phyloP scores from a whole-genome alignment of 2,329 filamentous ascomycete species.

The Venturia aucupariae region DNA sequence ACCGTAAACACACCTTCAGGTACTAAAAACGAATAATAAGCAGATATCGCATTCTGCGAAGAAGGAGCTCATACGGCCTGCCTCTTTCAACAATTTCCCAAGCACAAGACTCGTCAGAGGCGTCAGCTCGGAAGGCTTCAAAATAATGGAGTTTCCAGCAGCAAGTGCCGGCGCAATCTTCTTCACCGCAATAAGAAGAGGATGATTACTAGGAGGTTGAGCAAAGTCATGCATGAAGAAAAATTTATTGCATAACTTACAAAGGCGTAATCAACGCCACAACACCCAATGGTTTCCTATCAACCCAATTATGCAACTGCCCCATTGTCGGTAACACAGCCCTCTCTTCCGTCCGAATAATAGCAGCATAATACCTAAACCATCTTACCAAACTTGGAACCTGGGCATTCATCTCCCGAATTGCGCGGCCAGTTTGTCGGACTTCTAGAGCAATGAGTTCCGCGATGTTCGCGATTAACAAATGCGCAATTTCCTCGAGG shows the following conservation, averaged over 20 bases:
- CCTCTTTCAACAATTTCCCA: conserved; percentile 57
- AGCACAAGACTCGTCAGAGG: conserved; percentile 50
- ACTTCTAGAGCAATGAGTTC: conserved; percentile 59
- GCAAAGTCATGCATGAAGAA: too few species aligned
- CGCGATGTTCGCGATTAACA: conserved; percentile 57
- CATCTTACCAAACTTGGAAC: conserved; percentile 55
- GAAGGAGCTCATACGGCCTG: conserved; percentile 41
- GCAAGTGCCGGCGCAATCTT: conserved; percentile 63
- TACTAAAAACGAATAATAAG: conserved; percentile 26
- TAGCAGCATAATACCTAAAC: conserved; percentile 49
- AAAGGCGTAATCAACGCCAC: conserved; percentile 69
- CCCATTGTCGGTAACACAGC: conserved; percentile 59
- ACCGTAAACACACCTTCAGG: conserved; percentile 71
- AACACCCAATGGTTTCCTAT: conserved; percentile 66
- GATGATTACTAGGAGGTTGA: conserved; percentile 78
- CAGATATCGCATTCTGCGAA: not conserved
- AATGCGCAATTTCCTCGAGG: conserved; percentile 60
- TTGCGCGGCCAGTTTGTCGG: conserved; percentile 64
- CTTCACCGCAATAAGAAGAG: conserved; percentile 66
- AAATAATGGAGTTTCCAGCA: conserved; percentile 48
- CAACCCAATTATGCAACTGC: conserved; percentile 67
- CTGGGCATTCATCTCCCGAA: conserved; percentile 59
- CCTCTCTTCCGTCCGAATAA: conserved; percentile 76
- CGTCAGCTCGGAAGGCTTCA: conserved; percentile 51
- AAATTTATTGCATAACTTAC: too few species aligned